Conservation (phyloP, 2,329 filamentous ascomycete species). For the Colletotrichum spinosum region DNA sequence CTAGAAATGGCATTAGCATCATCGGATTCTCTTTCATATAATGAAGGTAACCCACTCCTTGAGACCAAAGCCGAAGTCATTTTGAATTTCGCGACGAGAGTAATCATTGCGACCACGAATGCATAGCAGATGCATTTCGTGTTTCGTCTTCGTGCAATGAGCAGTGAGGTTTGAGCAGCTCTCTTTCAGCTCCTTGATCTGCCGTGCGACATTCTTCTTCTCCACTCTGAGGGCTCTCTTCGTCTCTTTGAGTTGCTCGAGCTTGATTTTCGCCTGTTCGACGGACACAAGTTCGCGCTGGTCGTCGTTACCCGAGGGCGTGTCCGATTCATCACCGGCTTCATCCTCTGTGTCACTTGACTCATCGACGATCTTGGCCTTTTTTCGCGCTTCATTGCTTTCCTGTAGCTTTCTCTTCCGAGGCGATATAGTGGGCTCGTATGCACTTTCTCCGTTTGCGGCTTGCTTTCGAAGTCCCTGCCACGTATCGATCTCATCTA, state of each 20-base stretch:
- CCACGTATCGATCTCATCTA: conserved; percentile 5
- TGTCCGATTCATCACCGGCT: conserved; percentile 11
- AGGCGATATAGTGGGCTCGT: conserved; percentile 7
- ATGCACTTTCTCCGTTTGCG: background rate
- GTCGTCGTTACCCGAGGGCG: background rate
- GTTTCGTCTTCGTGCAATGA: background rate
- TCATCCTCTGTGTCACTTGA: conserved; percentile 14
- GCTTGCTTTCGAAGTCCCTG: background rate
- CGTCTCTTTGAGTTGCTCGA: conserved; percentile 15
- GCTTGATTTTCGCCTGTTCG: background rate
- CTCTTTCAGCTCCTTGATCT: background rate
- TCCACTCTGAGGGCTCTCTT: conserved; percentile 10
- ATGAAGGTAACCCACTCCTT: conserved; percentile 57
- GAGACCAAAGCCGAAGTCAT: conserved; percentile 43
- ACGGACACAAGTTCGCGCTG: conserved; percentile 2
- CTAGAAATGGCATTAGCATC: conserved; percentile 45
- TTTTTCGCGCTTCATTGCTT: conserved; percentile 26
- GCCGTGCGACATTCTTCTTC: background rate
- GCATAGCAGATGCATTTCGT: conserved; percentile 46
- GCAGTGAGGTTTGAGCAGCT: background rate
- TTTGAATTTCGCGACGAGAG: conserved; percentile 47
- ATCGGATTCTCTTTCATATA: conserved; percentile 59
- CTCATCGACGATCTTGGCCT: background rate
- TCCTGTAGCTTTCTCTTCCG: conserved; percentile 14
- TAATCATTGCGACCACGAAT: conserved; percentile 68